Evolutionary conservation across 495 filamentous ascomycete genomes (phyloP), one percentile per base, ranked within the genome.

Genomic region (Evernia prunastri): DNA sequence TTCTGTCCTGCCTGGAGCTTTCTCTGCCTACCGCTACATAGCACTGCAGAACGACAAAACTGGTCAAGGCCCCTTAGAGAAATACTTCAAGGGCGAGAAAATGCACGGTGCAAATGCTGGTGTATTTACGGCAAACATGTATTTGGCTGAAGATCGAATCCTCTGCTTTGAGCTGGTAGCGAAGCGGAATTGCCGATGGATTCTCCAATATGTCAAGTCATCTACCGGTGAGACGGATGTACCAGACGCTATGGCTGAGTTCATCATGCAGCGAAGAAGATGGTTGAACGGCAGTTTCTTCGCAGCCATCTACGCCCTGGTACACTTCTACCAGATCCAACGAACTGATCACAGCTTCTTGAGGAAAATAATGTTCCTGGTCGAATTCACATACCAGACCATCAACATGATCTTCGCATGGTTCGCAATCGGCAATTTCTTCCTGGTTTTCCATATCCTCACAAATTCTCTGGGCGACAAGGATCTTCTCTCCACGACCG

Each of bases 281-380:
- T 99, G 95, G 95, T 80, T 99, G 64, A 99, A 99, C 78, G 95
- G 95, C 65, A 90, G 86, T 76, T 99, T 99, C 82, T 99, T 99
- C 78, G 95, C 95, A 33, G 94, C 95, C 57, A 86, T 97, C 56
- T 99, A 99, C 72, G 90, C 95, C 47, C 84, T 97, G 57, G 88
- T 88, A 35, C 92, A 99, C 75, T 94, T 92, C 73, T 92, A 93
- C 73, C 88, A 96, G 73, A 89, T 99, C 71, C 94, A 90, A 83
- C 85, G 95, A 49, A 94, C 89, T 60, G 86, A 91, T 72, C 95
- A 99, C 72, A 92, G 87, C 56, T 82, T 92, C 74, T 71, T 96
- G 45, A 82, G 95, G 62, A 96, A 97, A 75, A 75, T 94, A 36
- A 89, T 89, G 82, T 88, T 99, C 71, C 80, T 94, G 66, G 73